These are phyloP conservation scores for Globisporangium spiculum DNA, from an alignment of 352 stramenopile genomes.

Conservation along the genomic window DNA sequence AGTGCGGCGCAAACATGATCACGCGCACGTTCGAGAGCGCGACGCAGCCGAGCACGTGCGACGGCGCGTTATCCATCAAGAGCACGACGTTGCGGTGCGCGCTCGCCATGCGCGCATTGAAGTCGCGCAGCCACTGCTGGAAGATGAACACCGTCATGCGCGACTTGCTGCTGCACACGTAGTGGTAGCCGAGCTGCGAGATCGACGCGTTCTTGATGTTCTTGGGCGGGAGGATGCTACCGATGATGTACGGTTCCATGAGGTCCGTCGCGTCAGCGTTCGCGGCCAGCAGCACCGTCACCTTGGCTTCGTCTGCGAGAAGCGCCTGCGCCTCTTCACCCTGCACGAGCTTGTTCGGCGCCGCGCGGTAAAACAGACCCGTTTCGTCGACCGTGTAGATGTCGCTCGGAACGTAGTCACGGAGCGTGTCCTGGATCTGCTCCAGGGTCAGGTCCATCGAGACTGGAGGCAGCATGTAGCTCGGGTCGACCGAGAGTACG, in stretches of 20 bases:
- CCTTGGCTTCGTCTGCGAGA: constrained; percentile 65
- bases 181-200: constrained; percentile 82
- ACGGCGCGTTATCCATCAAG: constrained; percentile 85
- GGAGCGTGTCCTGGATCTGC: constrained; percentile 82
- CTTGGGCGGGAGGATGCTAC: constrained; percentile 66
- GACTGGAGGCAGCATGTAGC: constrained; percentile 77
- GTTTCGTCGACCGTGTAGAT: constrained; percentile 88
- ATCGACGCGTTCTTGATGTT: constrained; percentile 80
- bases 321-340: constrained; percentile 75
- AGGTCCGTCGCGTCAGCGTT: constrained; percentile 80
- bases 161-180: constrained; percentile 78
- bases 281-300: constrained; percentile 69
- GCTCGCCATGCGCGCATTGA: constrained; percentile 84
- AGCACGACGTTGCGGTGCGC: constrained; percentile 81
- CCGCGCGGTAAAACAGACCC: constrained; percentile 81
- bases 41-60: constrained; percentile 76
- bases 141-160: constrained; percentile 90
- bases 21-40: constrained; percentile 85
- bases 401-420: constrained; percentile 79
- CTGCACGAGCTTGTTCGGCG: constrained; percentile 82
- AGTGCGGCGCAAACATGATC: constrained; percentile 79
- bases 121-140: constrained; percentile 84
- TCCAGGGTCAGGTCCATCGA: constrained; percentile 80
- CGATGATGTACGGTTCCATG: constrained; percentile 86
- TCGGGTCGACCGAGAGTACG: constrained; percentile 41